Conservation (phyloP, 371 early-diverging fungal genomes). For the Funneliformis caledonium region DNA sequence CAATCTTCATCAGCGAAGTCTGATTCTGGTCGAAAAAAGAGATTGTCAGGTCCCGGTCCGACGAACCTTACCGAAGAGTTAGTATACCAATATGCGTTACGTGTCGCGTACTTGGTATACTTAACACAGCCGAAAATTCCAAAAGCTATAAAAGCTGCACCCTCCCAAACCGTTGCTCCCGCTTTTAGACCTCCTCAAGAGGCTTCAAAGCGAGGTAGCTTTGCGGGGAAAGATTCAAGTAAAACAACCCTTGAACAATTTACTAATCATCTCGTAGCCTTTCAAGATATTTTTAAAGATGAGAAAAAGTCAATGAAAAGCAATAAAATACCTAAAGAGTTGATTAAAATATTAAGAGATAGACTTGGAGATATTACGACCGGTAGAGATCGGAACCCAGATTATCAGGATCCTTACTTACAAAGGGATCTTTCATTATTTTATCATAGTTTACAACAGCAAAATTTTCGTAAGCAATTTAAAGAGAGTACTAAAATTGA, state of each 20-base stretch:
- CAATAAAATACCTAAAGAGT: slow-evolving; percentile 36
- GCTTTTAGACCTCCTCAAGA: not conserved
- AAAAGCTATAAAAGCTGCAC: not conserved
- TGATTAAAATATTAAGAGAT: slow-evolving; percentile 12
- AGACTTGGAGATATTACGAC: slow-evolving; percentile 1
- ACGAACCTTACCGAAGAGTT: slow-evolving; percentile 20
- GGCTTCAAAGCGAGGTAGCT: not conserved
- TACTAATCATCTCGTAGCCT: not conserved
- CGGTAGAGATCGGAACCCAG: slow-evolving; percentile 22
- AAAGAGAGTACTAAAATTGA: slow-evolving; percentile 30
- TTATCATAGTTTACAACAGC: slow-evolving; percentile 15
- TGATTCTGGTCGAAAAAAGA: not conserved
- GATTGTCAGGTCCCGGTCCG: not conserved
- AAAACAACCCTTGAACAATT: not conserved
- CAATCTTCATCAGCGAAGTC: not conserved
- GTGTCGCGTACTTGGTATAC: slow-evolving; percentile 31
- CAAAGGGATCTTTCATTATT: slow-evolving; percentile 10
- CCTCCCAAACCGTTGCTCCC: not conserved
- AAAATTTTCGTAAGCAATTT: slow-evolving; percentile 33
- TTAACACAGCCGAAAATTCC: slow-evolving; percentile 25
- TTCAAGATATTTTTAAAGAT: slow-evolving; percentile 20
- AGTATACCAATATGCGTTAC: slow-evolving; percentile 28
- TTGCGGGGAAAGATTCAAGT: not conserved
- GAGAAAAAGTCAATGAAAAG: slow-evolving; percentile 26
- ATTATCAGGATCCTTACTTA: slow-evolving; percentile 34